Base-by-base conservation (phyloP, 306 rosid species). In the Phaseolus lunatus region DNA sequence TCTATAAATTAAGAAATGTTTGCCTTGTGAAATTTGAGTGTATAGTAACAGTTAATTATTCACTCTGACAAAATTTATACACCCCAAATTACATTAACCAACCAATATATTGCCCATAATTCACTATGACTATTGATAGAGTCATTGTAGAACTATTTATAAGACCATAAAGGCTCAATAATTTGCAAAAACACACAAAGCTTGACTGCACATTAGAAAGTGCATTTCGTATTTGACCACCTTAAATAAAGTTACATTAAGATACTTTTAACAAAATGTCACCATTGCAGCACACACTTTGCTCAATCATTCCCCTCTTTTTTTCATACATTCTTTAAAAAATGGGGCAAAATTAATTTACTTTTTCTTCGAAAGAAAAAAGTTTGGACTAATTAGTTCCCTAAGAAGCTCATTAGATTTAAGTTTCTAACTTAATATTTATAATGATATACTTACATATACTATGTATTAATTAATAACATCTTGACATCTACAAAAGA, bases 231-330 rank as follows among this genome's bases (percentile, higher is more conserved):
- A 22, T 63, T 56, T 57, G 41, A 41, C 14, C 53, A 50, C 54
- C 7, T 3, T 0, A 73, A 39, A 19, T 9, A 56, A 63, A 39
- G 67, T 63, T 33, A 64, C 53, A 56, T 24, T 2, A 41, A 35
- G 57, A 43, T 70, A 52, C 35, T 52, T 37, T 70, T 49, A 19
- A 47, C 52, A 47, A 29, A 22, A 41, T 70, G 79, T 77, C 78
- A 70, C 78, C 67, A 41, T 70, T 62, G 41, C 26, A 70, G 63
- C 59, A 10, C 45, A 50, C 52, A 69, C 62, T 29, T n/a, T 20
- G 73, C 82, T 58, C 79, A 63, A 71, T 54, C 37, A 70, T 71
- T 53, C 65, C 70, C 66, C 59, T 72, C 35, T 67, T 52, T 82
- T 81, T 76, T 50, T 18, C 63, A 19, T 18, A 10, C 77, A 33